These are phyloP conservation scores for Myxozyma monticola DNA, from an alignment of 805 yeast genomes.

Conservation along the genomic window DNA sequence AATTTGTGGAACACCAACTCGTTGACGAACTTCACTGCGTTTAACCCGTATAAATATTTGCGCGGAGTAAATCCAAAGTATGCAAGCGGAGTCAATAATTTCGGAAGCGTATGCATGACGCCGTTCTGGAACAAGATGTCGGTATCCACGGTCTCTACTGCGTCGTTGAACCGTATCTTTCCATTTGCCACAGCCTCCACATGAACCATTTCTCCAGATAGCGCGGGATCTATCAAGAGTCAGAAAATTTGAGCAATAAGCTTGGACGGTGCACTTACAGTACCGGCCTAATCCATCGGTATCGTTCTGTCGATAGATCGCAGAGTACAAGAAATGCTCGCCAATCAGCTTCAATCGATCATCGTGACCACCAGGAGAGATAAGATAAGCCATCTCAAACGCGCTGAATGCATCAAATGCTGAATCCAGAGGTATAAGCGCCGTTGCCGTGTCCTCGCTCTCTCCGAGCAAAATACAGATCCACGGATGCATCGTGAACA, in stretches of 20 bases:
- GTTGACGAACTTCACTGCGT: constrained; percentile 16
- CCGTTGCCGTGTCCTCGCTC: constrained; percentile 24
- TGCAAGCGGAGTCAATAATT: constrained; percentile 16
- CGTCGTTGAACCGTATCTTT: constrained; percentile 15
- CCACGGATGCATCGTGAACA: constrained; percentile 18
- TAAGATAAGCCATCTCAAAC: constrained; percentile 22
- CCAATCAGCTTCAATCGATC: constrained; percentile 25
- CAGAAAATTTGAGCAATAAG: background rate
- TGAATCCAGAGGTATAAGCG: constrained; percentile 22
- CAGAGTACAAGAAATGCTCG: constrained; percentile 21
- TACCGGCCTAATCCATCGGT: constrained; percentile 16
- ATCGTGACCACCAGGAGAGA: constrained; percentile 22
- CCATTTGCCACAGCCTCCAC: constrained; percentile 7
- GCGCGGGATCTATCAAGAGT: constrained; percentile 9
- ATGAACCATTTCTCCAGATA: constrained; percentile 15
- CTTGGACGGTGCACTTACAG: constrained; percentile 11
- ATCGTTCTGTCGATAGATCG: constrained; percentile 27
- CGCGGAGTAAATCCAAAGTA: constrained; percentile 25
- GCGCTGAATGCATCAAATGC: constrained; percentile 24
- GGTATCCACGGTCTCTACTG: constrained; percentile 11
- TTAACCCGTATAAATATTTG: constrained; percentile 24
- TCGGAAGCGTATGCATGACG: constrained; percentile 21
- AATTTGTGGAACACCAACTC: constrained; percentile 22
- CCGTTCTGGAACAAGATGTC: constrained; percentile 28
- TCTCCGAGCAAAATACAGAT: constrained; percentile 17